Evolutionary conservation across 2,329 filamentous ascomycete species (phyloP).

Genomic region (Diaporthe citri): DNA sequence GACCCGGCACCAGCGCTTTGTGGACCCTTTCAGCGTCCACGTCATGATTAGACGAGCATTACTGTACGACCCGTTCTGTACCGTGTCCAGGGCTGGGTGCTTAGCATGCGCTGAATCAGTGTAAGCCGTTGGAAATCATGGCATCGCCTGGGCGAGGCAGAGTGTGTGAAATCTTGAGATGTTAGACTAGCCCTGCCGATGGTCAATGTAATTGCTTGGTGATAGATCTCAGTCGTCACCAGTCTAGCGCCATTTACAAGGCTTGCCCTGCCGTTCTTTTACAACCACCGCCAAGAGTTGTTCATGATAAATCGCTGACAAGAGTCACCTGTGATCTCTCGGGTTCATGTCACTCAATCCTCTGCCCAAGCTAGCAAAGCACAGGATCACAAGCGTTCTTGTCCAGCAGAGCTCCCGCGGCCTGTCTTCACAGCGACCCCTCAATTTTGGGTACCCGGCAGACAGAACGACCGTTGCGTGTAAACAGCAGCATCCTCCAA

Average conservation of each 20-base stretch:
- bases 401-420: neutral
- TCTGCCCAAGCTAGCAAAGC: neutral
- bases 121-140: slow-evolving; percentile 22
- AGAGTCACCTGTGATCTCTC: neutral
- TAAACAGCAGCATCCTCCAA: neutral
- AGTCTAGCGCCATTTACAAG: neutral
- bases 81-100: neutral
- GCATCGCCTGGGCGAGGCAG: neutral
- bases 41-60: slow-evolving; percentile 41
- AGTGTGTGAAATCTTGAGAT: neutral
- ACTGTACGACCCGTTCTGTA: neutral
- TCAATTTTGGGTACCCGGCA: neutral
- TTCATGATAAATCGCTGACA: neutral
- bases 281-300: neutral
- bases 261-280: neutral
- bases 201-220: neutral
- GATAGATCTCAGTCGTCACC: neutral
- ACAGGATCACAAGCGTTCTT: neutral
- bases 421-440: slow-evolving; percentile 13
- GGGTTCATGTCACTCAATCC: slow-evolving; percentile 12
- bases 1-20: neutral
- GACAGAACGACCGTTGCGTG: neutral
- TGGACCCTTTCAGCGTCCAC: slow-evolving; percentile 14
- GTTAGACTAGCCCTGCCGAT: neutral
- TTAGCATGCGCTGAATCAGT: neutral